Percentiles rank a stretch among this genome's conserved stretches.
Conservation (phyloP, 306 rosid genomes). For the Malus fusca region DNA sequence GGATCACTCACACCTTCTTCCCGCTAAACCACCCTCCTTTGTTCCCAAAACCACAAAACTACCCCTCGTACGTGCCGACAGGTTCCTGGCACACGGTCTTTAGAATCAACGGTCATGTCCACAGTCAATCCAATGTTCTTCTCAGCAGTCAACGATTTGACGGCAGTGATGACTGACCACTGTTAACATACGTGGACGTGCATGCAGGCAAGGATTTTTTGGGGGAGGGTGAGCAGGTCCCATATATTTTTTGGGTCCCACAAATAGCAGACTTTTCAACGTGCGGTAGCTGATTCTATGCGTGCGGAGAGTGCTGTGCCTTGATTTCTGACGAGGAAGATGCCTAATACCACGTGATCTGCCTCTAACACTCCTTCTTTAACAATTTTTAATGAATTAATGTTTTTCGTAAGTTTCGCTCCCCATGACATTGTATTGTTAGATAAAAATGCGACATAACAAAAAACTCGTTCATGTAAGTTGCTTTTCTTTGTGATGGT, state of each 20-base stretch:
- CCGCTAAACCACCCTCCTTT: background rate
- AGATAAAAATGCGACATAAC: rapidly evolving
- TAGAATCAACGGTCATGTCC: background rate
- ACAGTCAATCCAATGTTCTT: no score
- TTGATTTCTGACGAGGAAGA: constrained; percentile 12
- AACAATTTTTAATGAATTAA: constrained; percentile 1
- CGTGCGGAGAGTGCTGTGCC: background rate
- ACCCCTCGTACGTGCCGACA: constrained; percentile 1
- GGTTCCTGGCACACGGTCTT: background rate
- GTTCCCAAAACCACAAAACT: constrained; percentile 10
- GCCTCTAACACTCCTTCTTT: constrained; percentile 19
- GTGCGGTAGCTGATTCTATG: background rate
- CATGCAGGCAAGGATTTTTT: constrained; percentile 2
- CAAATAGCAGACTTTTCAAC: background rate
- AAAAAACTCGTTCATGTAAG: no score
- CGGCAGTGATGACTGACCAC: background rate
- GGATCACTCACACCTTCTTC: background rate
- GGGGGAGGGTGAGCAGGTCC: background rate
- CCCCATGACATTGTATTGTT: no score
- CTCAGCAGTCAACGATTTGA: background rate
- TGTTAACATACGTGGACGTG: background rate
- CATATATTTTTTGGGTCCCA: background rate
- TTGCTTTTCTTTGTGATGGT: no score
- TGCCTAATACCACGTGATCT: constrained; percentile 35
- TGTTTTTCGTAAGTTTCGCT: no score